Conservation (phyloP, 176 grass and related monocot genomes). For the Hyparrhenia diplandra region DNA sequence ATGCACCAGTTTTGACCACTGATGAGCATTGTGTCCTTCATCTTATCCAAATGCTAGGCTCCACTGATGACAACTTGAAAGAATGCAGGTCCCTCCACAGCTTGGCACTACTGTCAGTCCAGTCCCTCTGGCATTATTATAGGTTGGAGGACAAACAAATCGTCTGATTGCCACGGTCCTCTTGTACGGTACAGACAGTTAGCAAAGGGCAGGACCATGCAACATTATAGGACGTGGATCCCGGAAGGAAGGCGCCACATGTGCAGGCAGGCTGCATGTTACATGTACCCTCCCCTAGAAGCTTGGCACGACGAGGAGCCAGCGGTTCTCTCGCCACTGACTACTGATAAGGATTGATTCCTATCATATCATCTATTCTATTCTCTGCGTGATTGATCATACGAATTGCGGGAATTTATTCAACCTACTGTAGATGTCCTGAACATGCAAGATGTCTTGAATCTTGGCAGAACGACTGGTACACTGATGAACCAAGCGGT, state of each 20-base stretch:
- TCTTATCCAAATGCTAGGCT: conserved; percentile 15
- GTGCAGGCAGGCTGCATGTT: conserved; percentile 25
- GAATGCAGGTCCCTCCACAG: neutral
- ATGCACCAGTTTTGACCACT: too few relatives aligned
- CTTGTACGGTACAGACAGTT: conserved; percentile 7
- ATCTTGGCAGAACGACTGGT: neutral
- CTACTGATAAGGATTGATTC: conserved; percentile 16
- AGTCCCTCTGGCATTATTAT: neutral
- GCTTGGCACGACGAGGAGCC: conserved; percentile 1
- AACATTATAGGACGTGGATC: neutral
- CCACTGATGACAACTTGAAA: neutral
- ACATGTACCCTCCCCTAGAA: conserved; percentile 25
- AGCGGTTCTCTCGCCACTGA: conserved; percentile 4
- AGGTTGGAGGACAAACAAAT: neutral
- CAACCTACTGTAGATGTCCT: neutral
- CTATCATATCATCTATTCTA: neutral
- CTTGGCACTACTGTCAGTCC: neutral
- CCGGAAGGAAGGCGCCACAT: conserved; percentile 5
- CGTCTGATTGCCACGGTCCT: conserved; percentile 16
- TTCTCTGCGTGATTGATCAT: neutral
- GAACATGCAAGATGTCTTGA: neutral
- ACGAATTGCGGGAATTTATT: neutral
- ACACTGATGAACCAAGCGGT: neutral
- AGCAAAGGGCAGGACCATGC: neutral
- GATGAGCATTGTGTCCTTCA: neutral